Conservation (phyloP, 1,284 basidiomycete genomes). For the Microbotryomycetes sp. region DNA sequence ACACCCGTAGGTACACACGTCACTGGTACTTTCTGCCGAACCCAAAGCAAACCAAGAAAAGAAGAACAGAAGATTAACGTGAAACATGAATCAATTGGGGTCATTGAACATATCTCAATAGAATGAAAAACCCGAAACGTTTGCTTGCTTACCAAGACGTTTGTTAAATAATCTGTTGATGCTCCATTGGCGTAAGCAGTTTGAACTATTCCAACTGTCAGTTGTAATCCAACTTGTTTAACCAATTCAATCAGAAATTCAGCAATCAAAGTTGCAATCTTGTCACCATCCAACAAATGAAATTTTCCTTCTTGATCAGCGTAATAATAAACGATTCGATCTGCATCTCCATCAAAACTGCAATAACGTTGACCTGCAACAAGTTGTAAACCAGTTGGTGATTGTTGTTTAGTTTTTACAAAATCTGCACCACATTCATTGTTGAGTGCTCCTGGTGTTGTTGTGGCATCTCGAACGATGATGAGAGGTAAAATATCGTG, state of each 20-base stretch:
- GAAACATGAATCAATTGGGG: slow-evolving; percentile 4
- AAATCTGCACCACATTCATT: slow-evolving; percentile 88
- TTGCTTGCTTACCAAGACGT: slow-evolving; percentile 51
- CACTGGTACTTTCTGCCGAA: slow-evolving; percentile 71
- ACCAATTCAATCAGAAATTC: slow-evolving; percentile 89
- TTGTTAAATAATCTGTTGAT: slow-evolving; percentile 83
- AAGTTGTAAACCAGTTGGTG: slow-evolving; percentile 65
- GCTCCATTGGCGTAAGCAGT: slow-evolving; percentile 98
- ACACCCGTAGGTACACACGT: slow-evolving; percentile 95
- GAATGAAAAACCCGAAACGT: slow-evolving; percentile 2
- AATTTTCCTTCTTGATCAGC: slow-evolving; percentile 60
- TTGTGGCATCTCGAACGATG: slow-evolving; percentile 60
- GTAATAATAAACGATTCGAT: slow-evolving; percentile 94
- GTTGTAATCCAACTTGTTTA: slow-evolving; percentile 68
- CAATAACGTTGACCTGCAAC: slow-evolving; percentile 69
- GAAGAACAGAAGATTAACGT: slow-evolving; percentile 1
- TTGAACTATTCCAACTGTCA: slow-evolving; percentile 90
- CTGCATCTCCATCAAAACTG: slow-evolving; percentile 95
- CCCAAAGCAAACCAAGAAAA: not conserved
- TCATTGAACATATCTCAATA: not conserved
- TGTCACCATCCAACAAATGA: slow-evolving; percentile 94
- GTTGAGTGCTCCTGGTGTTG: slow-evolving; percentile 71
- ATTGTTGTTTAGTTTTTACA: slow-evolving; percentile 85
- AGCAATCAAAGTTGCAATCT: slow-evolving; percentile 90
- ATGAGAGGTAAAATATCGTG: slow-evolving; percentile 45